Conservation (phyloP, 177 flowering plant species). For the Vitis hybrid region DNA sequence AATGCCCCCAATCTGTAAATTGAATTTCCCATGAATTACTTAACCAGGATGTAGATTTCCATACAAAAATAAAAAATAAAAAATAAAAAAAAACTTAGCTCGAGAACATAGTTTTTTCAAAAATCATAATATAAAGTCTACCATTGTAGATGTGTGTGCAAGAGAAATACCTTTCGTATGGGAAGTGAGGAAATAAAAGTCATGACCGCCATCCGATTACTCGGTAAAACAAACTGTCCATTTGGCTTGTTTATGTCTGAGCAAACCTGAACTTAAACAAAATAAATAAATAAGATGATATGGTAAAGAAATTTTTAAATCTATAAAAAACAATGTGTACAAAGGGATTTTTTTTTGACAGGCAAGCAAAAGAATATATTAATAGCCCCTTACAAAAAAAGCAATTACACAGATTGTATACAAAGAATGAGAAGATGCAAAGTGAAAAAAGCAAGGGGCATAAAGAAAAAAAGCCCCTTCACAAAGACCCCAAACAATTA, state of each 20-base stretch:
- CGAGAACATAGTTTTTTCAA: not conserved
- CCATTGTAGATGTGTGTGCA: not conserved
- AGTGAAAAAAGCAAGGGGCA: no score
- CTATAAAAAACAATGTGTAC: not conserved
- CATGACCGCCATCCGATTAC: constrained; percentile 75
- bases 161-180: constrained; percentile 70
- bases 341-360: no score
- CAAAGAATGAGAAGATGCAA: no score
- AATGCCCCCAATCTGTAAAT: constrained; percentile 86
- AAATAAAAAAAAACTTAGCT: no score
- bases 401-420: no score
- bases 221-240: constrained; percentile 90
- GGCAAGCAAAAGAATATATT: no score
- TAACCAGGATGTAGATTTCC: not conserved
- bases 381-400: no score
- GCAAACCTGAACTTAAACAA: constrained; percentile 61
- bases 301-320: not conserved
- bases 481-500: no score
- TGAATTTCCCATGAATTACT: constrained; percentile 1
- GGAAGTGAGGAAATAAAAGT: constrained; percentile 93
- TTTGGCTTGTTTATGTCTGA: constrained; percentile 98
- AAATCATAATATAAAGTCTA: not conserved
- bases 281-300: constrained; percentile 1
- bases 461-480: no score
- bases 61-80: not conserved